phyloP scores from a whole-genome alignment of 2,329 filamentous ascomycete species.

The Diaporthe capsici region DNA sequence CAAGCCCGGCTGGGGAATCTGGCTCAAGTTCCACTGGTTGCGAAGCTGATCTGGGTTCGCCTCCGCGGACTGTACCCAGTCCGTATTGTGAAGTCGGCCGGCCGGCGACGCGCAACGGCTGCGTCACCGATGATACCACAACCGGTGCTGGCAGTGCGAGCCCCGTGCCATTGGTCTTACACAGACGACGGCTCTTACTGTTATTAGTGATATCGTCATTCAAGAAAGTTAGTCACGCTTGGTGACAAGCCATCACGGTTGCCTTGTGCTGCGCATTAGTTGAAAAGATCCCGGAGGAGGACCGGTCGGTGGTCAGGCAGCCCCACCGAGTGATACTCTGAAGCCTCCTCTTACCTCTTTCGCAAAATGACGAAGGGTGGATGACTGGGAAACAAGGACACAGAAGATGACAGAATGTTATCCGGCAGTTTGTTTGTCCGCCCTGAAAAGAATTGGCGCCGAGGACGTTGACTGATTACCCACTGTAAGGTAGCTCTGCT shows the following conservation, averaged over 20 bases:
- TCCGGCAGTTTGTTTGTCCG: conserved; percentile 12
- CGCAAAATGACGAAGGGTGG: not conserved
- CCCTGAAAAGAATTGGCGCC: not conserved
- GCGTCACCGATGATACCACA: not conserved
- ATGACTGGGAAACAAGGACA: not conserved
- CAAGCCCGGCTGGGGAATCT: not conserved
- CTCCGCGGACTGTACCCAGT: not conserved
- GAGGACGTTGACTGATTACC: conserved; percentile 2
- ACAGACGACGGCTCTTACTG: not conserved
- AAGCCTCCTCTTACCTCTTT: not conserved
- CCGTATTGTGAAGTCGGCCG: not conserved
- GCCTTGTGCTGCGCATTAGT: not conserved
- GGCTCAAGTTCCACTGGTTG: not conserved
- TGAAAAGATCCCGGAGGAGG: not conserved
- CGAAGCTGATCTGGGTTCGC: not conserved
- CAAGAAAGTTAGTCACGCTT: not conserved
- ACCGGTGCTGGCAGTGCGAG: not conserved
- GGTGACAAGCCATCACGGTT: not conserved
- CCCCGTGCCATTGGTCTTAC: not conserved
- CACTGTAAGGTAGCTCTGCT: conserved; percentile 18
- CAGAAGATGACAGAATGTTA: conserved; percentile 12
- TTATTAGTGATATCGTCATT: not conserved
- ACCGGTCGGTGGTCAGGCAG: not conserved
- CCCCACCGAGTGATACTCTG: conserved; percentile 12
- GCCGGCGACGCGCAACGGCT: conserved; percentile 19